Conservation (phyloP, 2,329 filamentous ascomycete genomes). For the Dothideomycetes sp. region DNA sequence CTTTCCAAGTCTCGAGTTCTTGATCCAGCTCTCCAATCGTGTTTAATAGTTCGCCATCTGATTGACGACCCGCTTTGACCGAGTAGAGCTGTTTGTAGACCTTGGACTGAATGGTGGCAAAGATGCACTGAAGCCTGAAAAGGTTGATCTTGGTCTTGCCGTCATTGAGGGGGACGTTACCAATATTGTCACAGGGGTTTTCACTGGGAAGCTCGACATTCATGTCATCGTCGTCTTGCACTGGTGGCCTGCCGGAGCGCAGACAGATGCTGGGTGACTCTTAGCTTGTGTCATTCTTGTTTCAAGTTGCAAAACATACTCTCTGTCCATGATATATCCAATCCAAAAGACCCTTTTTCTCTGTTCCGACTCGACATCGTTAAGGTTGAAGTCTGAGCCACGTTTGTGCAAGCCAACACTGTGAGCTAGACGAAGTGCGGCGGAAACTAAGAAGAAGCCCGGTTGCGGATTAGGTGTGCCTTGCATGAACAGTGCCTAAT, state of each 20-base stretch:
- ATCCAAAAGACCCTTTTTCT: slow-evolving; percentile 72
- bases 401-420: slow-evolving; percentile 93
- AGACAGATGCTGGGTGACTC: slow-evolving; percentile 48
- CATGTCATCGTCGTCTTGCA: slow-evolving; percentile 75
- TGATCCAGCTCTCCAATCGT: slow-evolving; percentile 90
- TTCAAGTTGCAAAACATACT: slow-evolving; percentile 34
- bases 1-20: slow-evolving; percentile 85
- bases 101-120: slow-evolving; percentile 82
- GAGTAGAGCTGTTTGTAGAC: slow-evolving; percentile 93
- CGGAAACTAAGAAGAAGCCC: slow-evolving; percentile 80
- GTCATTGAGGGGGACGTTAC: slow-evolving; percentile 82
- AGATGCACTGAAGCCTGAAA: slow-evolving; percentile 85
- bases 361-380: slow-evolving; percentile 89
- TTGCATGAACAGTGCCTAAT: slow-evolving; percentile 76
- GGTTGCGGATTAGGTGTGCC: slow-evolving; percentile 96
- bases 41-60: slow-evolving; percentile 85
- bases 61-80: slow-evolving; percentile 82
- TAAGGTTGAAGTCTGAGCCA: slow-evolving; percentile 85
- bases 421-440: slow-evolving; percentile 82
- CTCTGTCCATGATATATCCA: slow-evolving; percentile 64
- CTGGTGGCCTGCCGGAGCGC: slow-evolving; percentile 61
- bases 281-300: slow-evolving; percentile 16
- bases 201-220: slow-evolving; percentile 92
- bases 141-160: slow-evolving; percentile 90
- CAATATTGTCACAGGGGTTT: slow-evolving; percentile 83